Evolutionary conservation across 768 basidiomycete genomes (phyloP).

Genomic region (Vararia minispora): DNA sequence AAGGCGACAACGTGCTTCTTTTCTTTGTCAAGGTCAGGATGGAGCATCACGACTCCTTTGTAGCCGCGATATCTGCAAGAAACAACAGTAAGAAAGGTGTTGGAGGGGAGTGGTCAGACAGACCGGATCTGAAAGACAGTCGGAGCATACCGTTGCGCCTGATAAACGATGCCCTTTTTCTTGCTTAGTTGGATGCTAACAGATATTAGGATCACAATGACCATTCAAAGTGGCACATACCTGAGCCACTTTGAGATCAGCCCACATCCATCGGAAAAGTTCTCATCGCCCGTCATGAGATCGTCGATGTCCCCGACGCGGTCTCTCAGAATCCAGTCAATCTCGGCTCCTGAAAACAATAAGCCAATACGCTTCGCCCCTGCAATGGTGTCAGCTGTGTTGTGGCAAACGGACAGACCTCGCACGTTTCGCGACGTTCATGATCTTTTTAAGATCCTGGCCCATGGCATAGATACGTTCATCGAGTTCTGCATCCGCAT

Average conservation of each 20-base stretch:
- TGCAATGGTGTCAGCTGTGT: constrained; percentile 14
- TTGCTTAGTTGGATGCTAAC: constrained; percentile 41
- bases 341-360: constrained; percentile 50
- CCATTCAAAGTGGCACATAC: neutral
- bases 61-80: constrained; percentile 50
- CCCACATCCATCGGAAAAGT: constrained; percentile 63
- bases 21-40: constrained; percentile 43
- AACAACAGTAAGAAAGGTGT: neutral
- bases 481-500: constrained; percentile 45
- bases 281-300: constrained; percentile 42
- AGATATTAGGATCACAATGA: no score
- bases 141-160: constrained; percentile 46
- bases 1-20: constrained; percentile 41
- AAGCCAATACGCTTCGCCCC: constrained; percentile 63
- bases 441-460: constrained; percentile 47
- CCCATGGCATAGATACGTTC: constrained; percentile 44
- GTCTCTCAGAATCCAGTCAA: constrained; percentile 46
- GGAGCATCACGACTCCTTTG: constrained; percentile 60
- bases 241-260: constrained; percentile 36
- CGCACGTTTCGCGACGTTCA: constrained; percentile 54
- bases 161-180: constrained; percentile 42
- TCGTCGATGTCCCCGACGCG: constrained; percentile 44
- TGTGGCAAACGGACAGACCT: neutral
- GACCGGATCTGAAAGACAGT: constrained; percentile 55
- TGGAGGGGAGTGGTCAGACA: constrained; percentile 1